These are phyloP conservation scores for Globisporangium iwayamae DNA, from an alignment of 352 stramenopile species.

Conservation along the genomic window DNA sequence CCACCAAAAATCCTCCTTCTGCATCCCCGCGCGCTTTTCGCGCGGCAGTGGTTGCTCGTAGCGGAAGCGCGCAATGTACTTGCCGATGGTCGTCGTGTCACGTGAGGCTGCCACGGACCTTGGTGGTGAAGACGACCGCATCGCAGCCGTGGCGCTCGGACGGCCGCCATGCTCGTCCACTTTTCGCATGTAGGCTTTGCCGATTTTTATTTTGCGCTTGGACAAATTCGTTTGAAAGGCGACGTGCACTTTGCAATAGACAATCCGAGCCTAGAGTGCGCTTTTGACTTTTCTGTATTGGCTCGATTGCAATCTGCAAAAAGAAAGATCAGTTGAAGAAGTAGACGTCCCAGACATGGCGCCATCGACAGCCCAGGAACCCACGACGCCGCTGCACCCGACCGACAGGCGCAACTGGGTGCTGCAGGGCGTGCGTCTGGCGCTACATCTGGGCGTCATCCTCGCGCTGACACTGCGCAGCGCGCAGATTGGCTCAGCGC, in stretches of 20 bases:
- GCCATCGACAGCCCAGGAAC: neutral
- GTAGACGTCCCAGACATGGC: neutral
- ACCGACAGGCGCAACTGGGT: conserved; percentile 5
- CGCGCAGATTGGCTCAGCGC: conserved; percentile 31
- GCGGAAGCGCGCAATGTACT: conserved; percentile 70
- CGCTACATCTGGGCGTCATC: conserved; percentile 36
- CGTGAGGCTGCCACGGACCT: neutral
- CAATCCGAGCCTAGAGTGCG: neutral
- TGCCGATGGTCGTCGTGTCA: conserved; percentile 45
- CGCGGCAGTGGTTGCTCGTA: conserved; percentile 45
- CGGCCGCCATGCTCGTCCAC: neutral
- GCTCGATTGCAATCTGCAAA: no score
- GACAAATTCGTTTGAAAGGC: no score
- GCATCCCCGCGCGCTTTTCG: conserved; percentile 27
- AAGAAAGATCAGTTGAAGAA: neutral
- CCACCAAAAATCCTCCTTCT: conserved; percentile 58
- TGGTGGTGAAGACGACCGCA: neutral
- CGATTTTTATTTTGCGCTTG: neutral
- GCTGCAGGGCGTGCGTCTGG: conserved; percentile 27
- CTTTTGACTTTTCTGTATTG: neutral
- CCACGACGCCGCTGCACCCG: conserved; percentile 6
- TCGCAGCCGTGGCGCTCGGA: neutral
- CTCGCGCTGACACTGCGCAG: conserved; percentile 48
- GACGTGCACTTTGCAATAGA: no score
- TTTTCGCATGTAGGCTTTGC: neutral